These are phyloP conservation scores for Passiflora organensis DNA, from an alignment of 345 rosid genomes.

Conservation along the genomic window DNA sequence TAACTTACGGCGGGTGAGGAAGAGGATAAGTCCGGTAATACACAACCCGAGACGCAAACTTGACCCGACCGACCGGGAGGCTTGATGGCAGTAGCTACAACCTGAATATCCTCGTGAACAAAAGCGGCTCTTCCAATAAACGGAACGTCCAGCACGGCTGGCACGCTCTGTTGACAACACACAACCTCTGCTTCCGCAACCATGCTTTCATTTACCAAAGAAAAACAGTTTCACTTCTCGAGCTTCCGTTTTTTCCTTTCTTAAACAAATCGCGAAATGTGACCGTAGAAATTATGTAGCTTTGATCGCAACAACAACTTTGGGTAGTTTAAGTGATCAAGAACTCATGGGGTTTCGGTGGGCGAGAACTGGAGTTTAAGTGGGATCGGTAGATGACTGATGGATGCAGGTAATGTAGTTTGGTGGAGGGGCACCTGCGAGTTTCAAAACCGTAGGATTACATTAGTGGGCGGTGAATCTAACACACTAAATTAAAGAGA, in stretches of 20 bases:
- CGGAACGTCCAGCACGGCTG: constrained; percentile 40
- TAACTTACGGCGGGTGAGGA: constrained; percentile 41
- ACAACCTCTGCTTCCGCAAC: constrained; percentile 61
- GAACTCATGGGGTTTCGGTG: background rate
- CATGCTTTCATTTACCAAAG: constrained; percentile 33
- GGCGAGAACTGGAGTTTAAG: constrained; percentile 15
- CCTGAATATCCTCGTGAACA: constrained; percentile 27
- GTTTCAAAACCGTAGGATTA: constrained; percentile 15
- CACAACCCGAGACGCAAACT: constrained; percentile 36
- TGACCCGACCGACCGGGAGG: constrained; percentile 38
- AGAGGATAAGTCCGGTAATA: constrained; percentile 32
- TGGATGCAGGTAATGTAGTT: constrained; percentile 12
- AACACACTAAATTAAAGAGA: constrained; percentile 7
- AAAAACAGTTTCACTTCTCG: background rate
- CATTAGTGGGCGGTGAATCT: background rate
- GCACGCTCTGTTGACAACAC: constrained; percentile 41
- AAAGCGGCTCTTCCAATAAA: constrained; percentile 22
- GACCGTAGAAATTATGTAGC: too few species aligned
- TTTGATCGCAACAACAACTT: too few species aligned
- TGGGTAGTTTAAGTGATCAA: constrained; percentile 12
- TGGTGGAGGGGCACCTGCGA: constrained; percentile 37
- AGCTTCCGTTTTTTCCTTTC: too few species aligned
- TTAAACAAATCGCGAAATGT: too few species aligned
- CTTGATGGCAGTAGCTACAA: constrained; percentile 26
- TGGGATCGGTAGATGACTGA: constrained; percentile 34